Conservation (phyloP, 2,329 filamentous ascomycete genomes). For the Phaeosphaeria sp. region DNA sequence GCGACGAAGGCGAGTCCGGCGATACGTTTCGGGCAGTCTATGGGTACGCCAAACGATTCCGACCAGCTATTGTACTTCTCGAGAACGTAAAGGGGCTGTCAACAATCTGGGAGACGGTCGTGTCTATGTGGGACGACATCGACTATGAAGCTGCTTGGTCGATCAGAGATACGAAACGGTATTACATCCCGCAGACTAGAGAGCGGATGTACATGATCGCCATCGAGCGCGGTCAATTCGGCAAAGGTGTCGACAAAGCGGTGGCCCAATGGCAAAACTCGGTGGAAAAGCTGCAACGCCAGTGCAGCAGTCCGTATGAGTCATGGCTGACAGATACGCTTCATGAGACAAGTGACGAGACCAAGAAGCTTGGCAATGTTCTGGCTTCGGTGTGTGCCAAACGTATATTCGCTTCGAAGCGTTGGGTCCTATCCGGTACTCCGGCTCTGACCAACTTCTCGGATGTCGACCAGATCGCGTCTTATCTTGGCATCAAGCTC, state of each 20-base stretch:
- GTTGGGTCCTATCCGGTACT: slow-evolving; percentile 70
- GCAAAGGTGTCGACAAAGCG: slow-evolving; percentile 17
- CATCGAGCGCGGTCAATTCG: slow-evolving; percentile 40
- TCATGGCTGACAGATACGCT: slow-evolving; percentile 67
- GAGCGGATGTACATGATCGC: slow-evolving; percentile 56
- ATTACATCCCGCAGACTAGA: slow-evolving; percentile 73
- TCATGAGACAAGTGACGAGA: slow-evolving; percentile 55
- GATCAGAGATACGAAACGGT: slow-evolving; percentile 72
- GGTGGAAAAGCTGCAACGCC: slow-evolving; percentile 59
- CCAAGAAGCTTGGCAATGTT: slow-evolving; percentile 37
- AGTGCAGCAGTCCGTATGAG: slow-evolving; percentile 67
- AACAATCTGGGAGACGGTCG: slow-evolving; percentile 66
- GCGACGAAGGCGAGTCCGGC: slow-evolving; percentile 68
- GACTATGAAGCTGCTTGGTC: slow-evolving; percentile 63
- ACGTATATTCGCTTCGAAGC: slow-evolving; percentile 57
- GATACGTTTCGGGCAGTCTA: slow-evolving; percentile 70
- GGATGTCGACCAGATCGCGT: slow-evolving; percentile 66
- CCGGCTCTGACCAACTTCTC: slow-evolving; percentile 64
- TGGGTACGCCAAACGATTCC: slow-evolving; percentile 60
- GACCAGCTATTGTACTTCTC: slow-evolving; percentile 70
- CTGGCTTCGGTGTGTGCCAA: slow-evolving; percentile 49
- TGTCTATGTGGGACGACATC: slow-evolving; percentile 54
- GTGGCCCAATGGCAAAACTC: slow-evolving; percentile 51
- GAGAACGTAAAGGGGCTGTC: slow-evolving; percentile 68
- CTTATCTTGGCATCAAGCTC: slow-evolving; percentile 62